These are phyloP conservation scores for Megacollybia platyphylla DNA, from an alignment of 1,284 basidiomycete species.

Conservation along the genomic window DNA sequence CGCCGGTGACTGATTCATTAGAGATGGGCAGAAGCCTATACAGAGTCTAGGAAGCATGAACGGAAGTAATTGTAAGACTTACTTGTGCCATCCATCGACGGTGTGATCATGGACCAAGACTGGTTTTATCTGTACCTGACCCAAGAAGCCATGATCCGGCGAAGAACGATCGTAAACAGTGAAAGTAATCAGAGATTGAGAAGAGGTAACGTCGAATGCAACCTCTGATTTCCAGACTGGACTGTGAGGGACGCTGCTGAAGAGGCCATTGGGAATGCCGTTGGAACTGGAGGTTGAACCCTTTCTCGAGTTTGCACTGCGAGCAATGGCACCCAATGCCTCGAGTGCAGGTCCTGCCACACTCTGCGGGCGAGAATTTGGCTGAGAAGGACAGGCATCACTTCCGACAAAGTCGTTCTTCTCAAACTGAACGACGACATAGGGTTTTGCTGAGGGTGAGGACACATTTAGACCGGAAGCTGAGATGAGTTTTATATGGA, in stretches of 20 bases:
- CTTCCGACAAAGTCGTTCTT: conserved; percentile 97
- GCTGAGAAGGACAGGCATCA: conserved; percentile 58
- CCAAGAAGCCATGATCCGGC: conserved; percentile 82
- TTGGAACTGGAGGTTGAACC: conserved; percentile 24
- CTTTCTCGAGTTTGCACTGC: conserved; percentile 12
- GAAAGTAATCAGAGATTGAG: conserved; percentile 76
- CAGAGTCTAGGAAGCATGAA: not conserved
- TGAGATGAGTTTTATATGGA: conserved; percentile 92
- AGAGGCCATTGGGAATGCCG: conserved; percentile 31
- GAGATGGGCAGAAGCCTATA: conserved; percentile 6
- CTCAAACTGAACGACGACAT: conserved; percentile 97
- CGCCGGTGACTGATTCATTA: conserved; percentile 76
- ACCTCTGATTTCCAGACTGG: conserved; percentile 99
- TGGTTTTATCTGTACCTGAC: conserved; percentile 86
- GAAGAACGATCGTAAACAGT: conserved; percentile 87
- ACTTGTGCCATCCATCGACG: conserved; percentile 98
- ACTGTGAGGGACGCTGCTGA: conserved; percentile 66
- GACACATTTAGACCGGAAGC: conserved; percentile 78
- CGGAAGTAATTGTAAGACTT: conserved; percentile 18
- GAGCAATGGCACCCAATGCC: conserved; percentile 58
- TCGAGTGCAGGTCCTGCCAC: conserved; percentile 63
- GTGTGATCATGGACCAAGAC: conserved; percentile 82
- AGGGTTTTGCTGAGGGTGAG: conserved; percentile 63
- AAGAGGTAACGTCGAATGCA: conserved; percentile 95
- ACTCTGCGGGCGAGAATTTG: conserved; percentile 79